phyloP scores from a whole-genome alignment of 768 basidiomycete genomes.

The Pholiota conissans region DNA sequence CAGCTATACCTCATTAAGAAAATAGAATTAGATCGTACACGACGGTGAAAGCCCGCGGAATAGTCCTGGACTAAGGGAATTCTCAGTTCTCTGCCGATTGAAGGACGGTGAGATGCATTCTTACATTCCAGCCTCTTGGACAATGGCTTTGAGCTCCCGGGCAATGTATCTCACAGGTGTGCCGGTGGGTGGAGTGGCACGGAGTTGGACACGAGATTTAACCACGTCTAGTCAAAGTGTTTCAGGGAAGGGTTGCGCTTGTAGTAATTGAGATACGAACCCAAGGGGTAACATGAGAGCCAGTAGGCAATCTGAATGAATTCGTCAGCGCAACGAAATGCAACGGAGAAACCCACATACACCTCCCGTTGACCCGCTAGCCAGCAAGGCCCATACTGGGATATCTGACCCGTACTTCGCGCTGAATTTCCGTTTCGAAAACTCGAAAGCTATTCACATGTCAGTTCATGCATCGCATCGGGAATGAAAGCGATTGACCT shows the following conservation, averaged over 20 bases:
- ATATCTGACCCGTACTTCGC: conserved; percentile 62
- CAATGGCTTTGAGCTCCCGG: conserved; percentile 62
- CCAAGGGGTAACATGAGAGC: conserved; percentile 90
- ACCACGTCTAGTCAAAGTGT: conserved; percentile 63
- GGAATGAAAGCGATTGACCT: conserved; percentile 34
- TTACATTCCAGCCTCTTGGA: conserved; percentile 74
- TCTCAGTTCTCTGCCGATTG: background rate
- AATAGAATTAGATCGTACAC: conserved; percentile 46
- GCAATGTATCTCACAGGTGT: conserved; percentile 78
- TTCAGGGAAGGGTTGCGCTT: too few relatives aligned
- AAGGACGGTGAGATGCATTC: conserved; percentile 26
- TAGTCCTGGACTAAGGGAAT: conserved; percentile 50
- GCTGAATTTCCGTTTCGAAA: conserved; percentile 76
- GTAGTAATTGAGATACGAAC: conserved; percentile 22
- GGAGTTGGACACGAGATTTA: conserved; percentile 88
- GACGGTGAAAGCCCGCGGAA: conserved; percentile 79
- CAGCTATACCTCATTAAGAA: background rate
- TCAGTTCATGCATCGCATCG: background rate
- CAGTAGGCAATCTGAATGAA: conserved; percentile 77
- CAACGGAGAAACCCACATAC: conserved; percentile 42
- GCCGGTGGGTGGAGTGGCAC: conserved; percentile 68
- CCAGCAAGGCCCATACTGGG: conserved; percentile 84
- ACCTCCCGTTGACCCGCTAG: conserved; percentile 82
- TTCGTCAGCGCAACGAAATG: conserved; percentile 1
- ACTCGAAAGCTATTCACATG: conserved; percentile 75